phyloP scores from a whole-genome alignment of 495 filamentous ascomycete genomes.

The Neurospora sp. region DNA sequence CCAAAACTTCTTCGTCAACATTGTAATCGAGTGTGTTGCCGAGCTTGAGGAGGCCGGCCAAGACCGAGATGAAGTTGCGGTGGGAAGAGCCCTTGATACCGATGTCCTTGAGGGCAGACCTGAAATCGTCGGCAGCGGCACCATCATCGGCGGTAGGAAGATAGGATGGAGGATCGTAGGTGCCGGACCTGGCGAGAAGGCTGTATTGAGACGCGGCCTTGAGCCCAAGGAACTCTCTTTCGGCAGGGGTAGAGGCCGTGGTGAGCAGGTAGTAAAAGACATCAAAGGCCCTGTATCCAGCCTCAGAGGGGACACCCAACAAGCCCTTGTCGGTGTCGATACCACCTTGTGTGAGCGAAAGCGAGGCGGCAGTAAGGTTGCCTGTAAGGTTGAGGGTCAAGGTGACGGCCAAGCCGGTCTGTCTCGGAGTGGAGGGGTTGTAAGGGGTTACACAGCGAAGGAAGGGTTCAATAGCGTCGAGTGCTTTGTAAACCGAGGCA shows the following conservation, averaged over 20 bases:
- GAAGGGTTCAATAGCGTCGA: conserved; percentile 75
- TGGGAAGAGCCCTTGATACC: conserved; percentile 82
- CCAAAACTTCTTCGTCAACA: conserved; percentile 76
- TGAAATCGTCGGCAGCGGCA: conserved; percentile 87
- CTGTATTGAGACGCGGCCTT: conserved; percentile 69
- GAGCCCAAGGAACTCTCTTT: conserved; percentile 83
- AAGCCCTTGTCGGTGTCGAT: conserved; percentile 78
- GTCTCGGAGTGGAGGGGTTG: conserved; percentile 75
- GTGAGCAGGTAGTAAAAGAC: conserved; percentile 96
- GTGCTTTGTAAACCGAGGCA: conserved; percentile 57
- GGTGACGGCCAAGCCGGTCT: conserved; percentile 70
- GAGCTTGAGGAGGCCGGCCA: conserved; percentile 82
- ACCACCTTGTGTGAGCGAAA: conserved; percentile 77
- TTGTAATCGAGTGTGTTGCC: conserved; percentile 80
- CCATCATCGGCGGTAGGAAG: conserved; percentile 89
- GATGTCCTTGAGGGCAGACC: conserved; percentile 70
- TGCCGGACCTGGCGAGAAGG: conserved; percentile 70
- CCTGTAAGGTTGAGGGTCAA: conserved; percentile 76
- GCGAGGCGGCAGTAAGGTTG: conserved; percentile 59
- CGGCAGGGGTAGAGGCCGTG: conserved; percentile 77
- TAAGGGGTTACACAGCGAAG: conserved; percentile 76
- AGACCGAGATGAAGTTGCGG: conserved; percentile 68
- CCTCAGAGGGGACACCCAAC: conserved; percentile 65
- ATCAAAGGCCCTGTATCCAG: conserved; percentile 90
- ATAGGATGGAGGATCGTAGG: conserved; percentile 80